Base-by-base conservation (phyloP, 345 rosid species). In the Isatis tinctoria region DNA sequence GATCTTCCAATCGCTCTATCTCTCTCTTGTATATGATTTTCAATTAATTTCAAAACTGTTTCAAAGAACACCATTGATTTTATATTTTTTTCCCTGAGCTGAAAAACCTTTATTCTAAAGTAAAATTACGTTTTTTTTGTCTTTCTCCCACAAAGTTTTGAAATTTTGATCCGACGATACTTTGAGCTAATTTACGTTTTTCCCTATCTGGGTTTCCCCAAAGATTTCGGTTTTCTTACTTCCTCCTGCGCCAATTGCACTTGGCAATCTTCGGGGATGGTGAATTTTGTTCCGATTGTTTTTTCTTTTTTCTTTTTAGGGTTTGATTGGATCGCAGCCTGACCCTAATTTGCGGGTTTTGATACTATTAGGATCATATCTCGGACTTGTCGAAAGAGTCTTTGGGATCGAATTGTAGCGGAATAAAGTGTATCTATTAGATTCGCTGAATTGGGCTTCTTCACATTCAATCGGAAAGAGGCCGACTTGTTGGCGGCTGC, bases 261-360 rank as follows among this genome's bases (percentile, higher is more conserved):
- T 60, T 39, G 1, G 37, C 69, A n/a, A 58, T 41, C 8, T 57
- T 2, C 3, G 36, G 22, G 71, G 69, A 43, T 65, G 75, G 27
- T 68, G 76, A 39, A 49, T 74, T 53, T 70, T 26, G 69, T 74
- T 75, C 64, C 40, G 66, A 75, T 72, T 62, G 20, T 26, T 3
- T 65, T 56, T n/a, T 0, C 9, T 65, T 56, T n/a, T 0, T 16
- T 33, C 28, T 22, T 45, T 67, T 66, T 79, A 80, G 86, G 90
- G 85, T 84, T 83, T 83, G 79, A 76, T 79, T 79, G 56, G 80
- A 79, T 84, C 83, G 62, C 52, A 57, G 0, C 66, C 36, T 67
- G 68, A 65, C 82, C 84, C 80, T 81, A 78, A 76, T 82, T 83
- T 70, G 11, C 53, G 48, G 75, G 75, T 80, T 73, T 58, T 17